Conservation (phyloP, 208 protist genomes). For the Leishmania arabica region DNA sequence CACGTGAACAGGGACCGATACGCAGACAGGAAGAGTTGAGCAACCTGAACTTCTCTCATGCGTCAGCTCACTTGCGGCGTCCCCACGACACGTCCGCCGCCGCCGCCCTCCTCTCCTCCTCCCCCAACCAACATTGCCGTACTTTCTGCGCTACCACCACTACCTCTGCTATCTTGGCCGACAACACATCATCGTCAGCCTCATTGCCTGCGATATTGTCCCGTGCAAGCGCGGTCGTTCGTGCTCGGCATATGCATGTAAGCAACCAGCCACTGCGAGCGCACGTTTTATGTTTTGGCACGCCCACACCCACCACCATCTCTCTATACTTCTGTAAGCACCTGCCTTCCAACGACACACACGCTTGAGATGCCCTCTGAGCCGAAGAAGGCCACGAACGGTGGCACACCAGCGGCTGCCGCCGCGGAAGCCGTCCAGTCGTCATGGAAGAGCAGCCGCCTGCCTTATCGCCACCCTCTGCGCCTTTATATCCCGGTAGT, state of each 20-base stretch:
- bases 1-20: neutral
- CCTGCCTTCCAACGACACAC: neutral
- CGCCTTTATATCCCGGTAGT: constrained; percentile 38
- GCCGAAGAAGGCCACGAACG: neutral
- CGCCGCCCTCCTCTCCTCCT: neutral
- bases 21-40: neutral
- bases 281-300: neutral
- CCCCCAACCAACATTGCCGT: neutral
- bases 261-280: neutral
- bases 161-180: neutral
- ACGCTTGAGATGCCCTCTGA: neutral
- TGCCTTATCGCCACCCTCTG: constrained; percentile 46
- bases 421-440: neutral
- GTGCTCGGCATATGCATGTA: neutral
- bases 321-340: neutral
- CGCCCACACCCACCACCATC: neutral
- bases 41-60: neutral
- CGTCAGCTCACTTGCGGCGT: neutral
- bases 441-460: neutral
- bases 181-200: neutral
- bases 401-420: neutral
- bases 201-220: neutral
- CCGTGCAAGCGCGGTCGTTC: neutral
- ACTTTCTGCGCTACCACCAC: neutral
- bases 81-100: neutral